Evolutionary conservation across 306 rosid genomes (phyloP).

Genomic region (Gillenia trifoliata): DNA sequence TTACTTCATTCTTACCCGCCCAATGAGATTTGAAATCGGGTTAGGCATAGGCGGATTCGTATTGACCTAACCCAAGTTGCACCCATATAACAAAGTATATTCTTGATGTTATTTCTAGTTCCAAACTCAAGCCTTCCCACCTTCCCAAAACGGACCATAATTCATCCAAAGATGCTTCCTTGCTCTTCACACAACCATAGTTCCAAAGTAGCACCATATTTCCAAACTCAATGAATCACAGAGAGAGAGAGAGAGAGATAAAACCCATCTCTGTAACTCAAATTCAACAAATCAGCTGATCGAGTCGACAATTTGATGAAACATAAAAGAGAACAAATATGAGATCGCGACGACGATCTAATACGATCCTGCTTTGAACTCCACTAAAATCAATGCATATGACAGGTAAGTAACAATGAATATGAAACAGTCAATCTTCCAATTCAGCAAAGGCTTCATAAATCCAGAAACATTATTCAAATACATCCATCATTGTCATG

Average conservation of each 20-base stretch:
- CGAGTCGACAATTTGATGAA: too few relatives aligned
- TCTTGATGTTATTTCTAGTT: too few relatives aligned
- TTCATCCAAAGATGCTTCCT: too few relatives aligned
- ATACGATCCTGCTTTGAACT: neutral
- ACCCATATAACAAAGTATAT: too few relatives aligned
- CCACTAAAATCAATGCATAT: neutral
- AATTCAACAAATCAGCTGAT: neutral
- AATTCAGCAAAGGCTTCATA: neutral
- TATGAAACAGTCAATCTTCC: neutral
- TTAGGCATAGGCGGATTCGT: too few relatives aligned
- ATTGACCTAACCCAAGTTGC: too few relatives aligned
- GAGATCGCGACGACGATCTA: too few relatives aligned
- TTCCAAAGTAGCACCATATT: neutral
- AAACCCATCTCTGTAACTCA: neutral
- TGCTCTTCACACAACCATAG: neutral
- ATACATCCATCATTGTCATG: conserved; percentile 8
- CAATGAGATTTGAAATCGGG: too few relatives aligned
- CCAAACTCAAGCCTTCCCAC: too few relatives aligned
- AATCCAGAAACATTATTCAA: conserved; percentile 11
- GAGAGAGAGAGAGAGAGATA: neutral
- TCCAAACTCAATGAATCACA: neutral
- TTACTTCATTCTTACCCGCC: too few relatives aligned
- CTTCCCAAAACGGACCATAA: too few relatives aligned
- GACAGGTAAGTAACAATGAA: neutral
- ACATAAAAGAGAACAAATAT: neutral